phyloP scores from a whole-genome alignment of 2,329 filamentous ascomycete species.

The Sphaerostilbella broomeana region DNA sequence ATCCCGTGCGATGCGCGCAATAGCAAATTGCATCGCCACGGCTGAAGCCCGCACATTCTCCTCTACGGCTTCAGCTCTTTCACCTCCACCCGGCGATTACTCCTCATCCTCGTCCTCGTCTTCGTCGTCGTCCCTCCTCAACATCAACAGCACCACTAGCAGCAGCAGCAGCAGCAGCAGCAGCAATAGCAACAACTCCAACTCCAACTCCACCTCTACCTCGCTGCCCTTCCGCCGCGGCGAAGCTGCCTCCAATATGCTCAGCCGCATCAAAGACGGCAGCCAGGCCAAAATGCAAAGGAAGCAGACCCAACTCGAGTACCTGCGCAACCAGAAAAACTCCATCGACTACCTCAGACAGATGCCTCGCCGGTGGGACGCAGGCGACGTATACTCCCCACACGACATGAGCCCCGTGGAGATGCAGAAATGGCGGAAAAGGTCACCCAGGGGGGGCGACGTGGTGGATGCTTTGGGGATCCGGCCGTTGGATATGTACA shows the following conservation, averaged over 20 bases:
- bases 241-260: constrained; percentile 24
- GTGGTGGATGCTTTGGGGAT: constrained; percentile 74
- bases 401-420: constrained; percentile 75
- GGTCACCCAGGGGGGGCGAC: constrained; percentile 55
- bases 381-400: constrained; percentile 84
- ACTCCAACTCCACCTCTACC: not conserved
- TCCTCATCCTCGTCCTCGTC: too few relatives aligned
- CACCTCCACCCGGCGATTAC: constrained; percentile 22
- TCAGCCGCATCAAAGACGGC: constrained; percentile 22
- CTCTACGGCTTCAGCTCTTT: constrained; percentile 21
- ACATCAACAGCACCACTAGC: constrained; percentile 15
- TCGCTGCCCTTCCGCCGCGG: constrained; percentile 15
- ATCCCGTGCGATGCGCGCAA: constrained; percentile 18
- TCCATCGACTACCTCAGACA: constrained; percentile 53
- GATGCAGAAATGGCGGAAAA: constrained; percentile 71
- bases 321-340: constrained; percentile 33
- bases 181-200: constrained; percentile 18
- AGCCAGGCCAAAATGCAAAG: constrained; percentile 17
- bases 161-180: constrained; percentile 21
- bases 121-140: too few relatives aligned
- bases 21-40: constrained; percentile 11
- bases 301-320: constrained; percentile 31
- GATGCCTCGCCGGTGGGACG: constrained; percentile 63
- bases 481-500: constrained; percentile 79
- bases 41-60: constrained; percentile 26